Evolutionary conservation across 2,329 filamentous ascomycete genomes (phyloP).

Genomic region (Orbilia oligospora): DNA sequence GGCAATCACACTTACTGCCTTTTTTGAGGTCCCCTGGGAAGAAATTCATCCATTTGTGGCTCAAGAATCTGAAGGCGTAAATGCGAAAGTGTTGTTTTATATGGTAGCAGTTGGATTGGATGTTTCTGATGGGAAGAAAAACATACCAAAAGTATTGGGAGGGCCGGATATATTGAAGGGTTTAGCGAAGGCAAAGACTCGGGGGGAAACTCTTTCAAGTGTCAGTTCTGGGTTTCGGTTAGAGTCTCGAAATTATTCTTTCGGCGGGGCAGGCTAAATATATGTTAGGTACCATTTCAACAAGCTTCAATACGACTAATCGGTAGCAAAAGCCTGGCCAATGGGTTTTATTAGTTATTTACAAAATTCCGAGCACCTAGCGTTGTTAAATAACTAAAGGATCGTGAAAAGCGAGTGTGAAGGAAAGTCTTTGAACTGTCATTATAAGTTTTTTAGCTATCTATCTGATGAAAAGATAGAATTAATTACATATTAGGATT

Average conservation of each 20-base stretch:
- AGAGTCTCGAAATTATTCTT: too few species aligned
- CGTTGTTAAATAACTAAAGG: too few species aligned
- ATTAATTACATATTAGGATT: conserved; percentile 27
- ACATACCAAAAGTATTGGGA: background rate
- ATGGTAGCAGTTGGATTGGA: background rate
- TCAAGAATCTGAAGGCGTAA: background rate
- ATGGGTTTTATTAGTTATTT: too few species aligned
- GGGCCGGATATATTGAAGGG: too few species aligned
- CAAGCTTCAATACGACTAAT: too few species aligned
- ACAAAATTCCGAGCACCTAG: too few species aligned
- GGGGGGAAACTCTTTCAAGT: too few species aligned
- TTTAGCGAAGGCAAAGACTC: too few species aligned
- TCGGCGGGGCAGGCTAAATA: too few species aligned
- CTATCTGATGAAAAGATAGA: conserved; percentile 1
- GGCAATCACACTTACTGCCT: background rate
- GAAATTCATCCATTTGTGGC: background rate
- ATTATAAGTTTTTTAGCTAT: background rate
- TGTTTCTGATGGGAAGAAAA: background rate
- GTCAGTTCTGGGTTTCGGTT: too few species aligned
- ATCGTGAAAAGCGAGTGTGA: background rate
- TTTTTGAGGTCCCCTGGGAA: background rate
- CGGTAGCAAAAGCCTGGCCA: too few species aligned
- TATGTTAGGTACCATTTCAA: too few species aligned
- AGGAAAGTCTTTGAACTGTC: background rate
- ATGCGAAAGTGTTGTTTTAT: conserved; percentile 7